These are phyloP conservation scores for Ochromonas danica DNA, from an alignment of 108 stramenopile genomes.

Conservation along the genomic window DNA sequence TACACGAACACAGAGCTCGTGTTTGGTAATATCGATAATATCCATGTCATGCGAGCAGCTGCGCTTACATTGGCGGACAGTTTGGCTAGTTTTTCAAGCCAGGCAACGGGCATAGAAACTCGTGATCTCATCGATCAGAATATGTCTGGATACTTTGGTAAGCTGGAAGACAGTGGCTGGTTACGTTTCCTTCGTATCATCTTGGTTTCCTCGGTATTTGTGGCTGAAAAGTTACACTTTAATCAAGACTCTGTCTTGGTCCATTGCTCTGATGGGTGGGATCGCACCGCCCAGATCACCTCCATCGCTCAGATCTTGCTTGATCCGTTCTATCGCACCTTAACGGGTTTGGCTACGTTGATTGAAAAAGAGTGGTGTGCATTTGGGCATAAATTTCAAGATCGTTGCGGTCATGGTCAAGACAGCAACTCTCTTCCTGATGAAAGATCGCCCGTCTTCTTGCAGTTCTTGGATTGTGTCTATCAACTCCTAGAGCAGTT, in stretches of 20 bases:
- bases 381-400: slow-evolving; percentile 63
- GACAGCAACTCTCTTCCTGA: slow-evolving; percentile 38
- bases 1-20: slow-evolving; percentile 41
- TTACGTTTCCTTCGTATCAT: slow-evolving; percentile 40
- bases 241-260: slow-evolving; percentile 44
- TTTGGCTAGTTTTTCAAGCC: background rate
- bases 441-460: slow-evolving; percentile 89
- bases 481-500: slow-evolving; percentile 83
- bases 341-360: background rate
- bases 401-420: background rate
- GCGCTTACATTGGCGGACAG: background rate
- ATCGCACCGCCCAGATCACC: slow-evolving; percentile 59
- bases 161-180: slow-evolving; percentile 48
- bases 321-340: slow-evolving; percentile 62
- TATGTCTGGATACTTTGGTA: slow-evolving; percentile 21
- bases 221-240: slow-evolving; percentile 35
- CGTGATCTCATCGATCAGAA: background rate
- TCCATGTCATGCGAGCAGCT: slow-evolving; percentile 21
- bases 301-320: slow-evolving; percentile 56
- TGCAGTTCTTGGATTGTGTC: slow-evolving; percentile 96
- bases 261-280: slow-evolving; percentile 64
- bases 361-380: slow-evolving; percentile 63
- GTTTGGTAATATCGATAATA: slow-evolving; percentile 55
- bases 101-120: background rate
- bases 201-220: slow-evolving; percentile 28